Conservation (phyloP, 225 moss, liverwort and hornwort genomes). For the Thuidium tamariscinum region DNA sequence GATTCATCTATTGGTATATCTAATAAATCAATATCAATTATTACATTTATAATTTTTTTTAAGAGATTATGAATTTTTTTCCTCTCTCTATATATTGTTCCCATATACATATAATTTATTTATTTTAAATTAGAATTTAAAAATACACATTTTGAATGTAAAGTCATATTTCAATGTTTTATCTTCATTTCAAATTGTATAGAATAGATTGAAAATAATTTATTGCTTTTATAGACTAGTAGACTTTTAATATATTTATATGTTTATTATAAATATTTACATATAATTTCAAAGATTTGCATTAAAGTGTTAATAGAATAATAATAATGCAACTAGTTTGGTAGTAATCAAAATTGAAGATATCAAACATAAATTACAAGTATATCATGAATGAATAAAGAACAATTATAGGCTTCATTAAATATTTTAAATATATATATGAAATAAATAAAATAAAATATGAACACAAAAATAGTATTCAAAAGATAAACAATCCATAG, state of each 20-base stretch:
- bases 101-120: too few relatives aligned
- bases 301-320: too few relatives aligned
- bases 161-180: background rate
- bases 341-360: background rate
- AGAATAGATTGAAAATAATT: background rate
- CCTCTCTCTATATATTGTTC: too few relatives aligned
- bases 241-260: too few relatives aligned
- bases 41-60: background rate
- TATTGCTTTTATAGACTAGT: too few relatives aligned
- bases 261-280: too few relatives aligned
- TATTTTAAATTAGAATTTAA: background rate
- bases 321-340: too few relatives aligned
- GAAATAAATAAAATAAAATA: fast-evolving
- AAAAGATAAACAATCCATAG: background rate
- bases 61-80: too few relatives aligned
- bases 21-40: background rate
- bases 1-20: constrained; percentile 44
- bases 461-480: fast-evolving
- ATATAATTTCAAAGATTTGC: too few relatives aligned
- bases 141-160: background rate
- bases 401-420: background rate
- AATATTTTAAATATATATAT: background rate
- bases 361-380: background rate
- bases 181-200: background rate
- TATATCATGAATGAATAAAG: background rate